These are phyloP conservation scores for Alternaria brassicae DNA, from an alignment of 2,329 filamentous ascomycete genomes.

Conservation along the genomic window DNA sequence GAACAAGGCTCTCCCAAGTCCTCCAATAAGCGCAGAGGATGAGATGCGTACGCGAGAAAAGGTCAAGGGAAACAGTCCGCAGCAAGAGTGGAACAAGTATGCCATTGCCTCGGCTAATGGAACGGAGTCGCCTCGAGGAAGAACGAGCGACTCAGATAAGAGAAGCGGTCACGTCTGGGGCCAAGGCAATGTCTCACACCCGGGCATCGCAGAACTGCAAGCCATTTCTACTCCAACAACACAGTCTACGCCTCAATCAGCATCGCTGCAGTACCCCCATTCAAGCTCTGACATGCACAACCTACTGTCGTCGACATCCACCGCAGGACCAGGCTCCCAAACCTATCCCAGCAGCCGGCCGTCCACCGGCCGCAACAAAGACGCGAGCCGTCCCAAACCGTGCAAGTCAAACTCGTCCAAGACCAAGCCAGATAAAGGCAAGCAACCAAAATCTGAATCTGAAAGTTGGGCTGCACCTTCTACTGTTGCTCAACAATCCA, in stretches of 20 bases:
- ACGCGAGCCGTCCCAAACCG: background rate
- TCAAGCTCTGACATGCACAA: conserved; percentile 13
- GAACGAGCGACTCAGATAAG: conserved; percentile 23
- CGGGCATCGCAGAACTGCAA: conserved; percentile 31
- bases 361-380: conserved; percentile 8
- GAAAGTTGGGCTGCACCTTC: conserved; percentile 23
- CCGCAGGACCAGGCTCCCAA: conserved; percentile 2
- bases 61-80: conserved; percentile 15
- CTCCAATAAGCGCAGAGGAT: conserved; percentile 28
- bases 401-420: conserved; percentile 2
- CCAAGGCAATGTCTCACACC: conserved; percentile 15
- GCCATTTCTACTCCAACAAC: conserved; percentile 12
- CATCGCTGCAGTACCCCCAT: conserved; percentile 17
- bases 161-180: conserved; percentile 16
- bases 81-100: conserved; percentile 15
- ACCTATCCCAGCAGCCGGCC: conserved; percentile 12
- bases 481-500: conserved; percentile 1
- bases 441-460: conserved; percentile 16
- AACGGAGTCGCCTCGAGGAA: conserved; percentile 5
- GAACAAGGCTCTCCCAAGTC: conserved; percentile 44
- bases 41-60: conserved; percentile 26
- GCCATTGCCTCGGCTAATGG: background rate
- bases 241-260: conserved; percentile 34
- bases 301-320: background rate
- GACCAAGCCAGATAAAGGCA: conserved; percentile 1